These are phyloP conservation scores for Erysimum cheiri DNA, from an alignment of 441 rosid species.

Conservation along the genomic window DNA sequence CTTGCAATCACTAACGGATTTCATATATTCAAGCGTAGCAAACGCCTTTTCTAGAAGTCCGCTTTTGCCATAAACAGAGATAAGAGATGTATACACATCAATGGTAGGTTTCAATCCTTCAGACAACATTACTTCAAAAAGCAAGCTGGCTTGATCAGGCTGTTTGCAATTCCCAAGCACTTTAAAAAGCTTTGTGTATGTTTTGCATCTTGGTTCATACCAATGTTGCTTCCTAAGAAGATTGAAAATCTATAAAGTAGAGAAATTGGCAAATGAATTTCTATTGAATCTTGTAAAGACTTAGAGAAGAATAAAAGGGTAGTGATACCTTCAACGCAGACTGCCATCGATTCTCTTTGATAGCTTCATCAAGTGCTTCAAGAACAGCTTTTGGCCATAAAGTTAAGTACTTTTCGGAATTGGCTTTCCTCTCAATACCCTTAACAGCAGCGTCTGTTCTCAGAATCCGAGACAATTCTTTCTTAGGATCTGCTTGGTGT, in stretches of 20 bases:
- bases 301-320: neutral
- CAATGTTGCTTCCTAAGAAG: conserved; percentile 82
- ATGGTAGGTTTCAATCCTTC: conserved; percentile 76
- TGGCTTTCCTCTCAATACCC: conserved; percentile 71
- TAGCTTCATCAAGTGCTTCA: conserved; percentile 84
- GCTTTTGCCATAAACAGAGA: conserved; percentile 69
- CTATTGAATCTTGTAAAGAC: conserved; percentile 1
- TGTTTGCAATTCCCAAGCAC: conserved; percentile 80
- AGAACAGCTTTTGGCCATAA: conserved; percentile 86
- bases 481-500: conserved; percentile 52
- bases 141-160: conserved; percentile 70
- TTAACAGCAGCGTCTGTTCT: conserved; percentile 69
- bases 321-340: conserved; percentile 70
- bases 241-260: conserved; percentile 57
- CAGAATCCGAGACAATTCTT: conserved; percentile 65
- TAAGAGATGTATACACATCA: conserved; percentile 81
- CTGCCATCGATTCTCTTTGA: conserved; percentile 59
- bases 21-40: conserved; percentile 66
- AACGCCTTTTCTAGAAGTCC: conserved; percentile 63
- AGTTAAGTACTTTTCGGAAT: conserved; percentile 65
- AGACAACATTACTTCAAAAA: conserved; percentile 68
- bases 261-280: conserved; percentile 23
- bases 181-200: conserved; percentile 67
- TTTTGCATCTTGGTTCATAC: conserved; percentile 79
- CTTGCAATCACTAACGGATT: conserved; percentile 65